Conservation (phyloP, 441 rosid species). For the Erysimum pusillum region DNA sequence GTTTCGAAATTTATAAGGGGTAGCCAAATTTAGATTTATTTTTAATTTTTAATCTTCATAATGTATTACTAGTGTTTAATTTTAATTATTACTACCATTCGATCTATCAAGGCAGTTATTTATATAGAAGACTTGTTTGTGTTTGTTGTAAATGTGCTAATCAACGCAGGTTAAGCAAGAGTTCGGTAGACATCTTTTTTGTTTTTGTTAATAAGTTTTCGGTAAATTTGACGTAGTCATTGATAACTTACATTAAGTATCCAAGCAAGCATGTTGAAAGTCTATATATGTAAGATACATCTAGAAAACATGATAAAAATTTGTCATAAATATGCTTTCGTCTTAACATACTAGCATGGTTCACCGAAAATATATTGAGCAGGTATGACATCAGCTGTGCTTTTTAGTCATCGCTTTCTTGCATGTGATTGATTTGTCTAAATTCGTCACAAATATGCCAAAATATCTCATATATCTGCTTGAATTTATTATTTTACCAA, state of each 20-base stretch:
- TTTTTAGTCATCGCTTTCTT: too few relatives aligned
- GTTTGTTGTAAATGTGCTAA: not conserved
- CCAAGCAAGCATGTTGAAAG: not conserved
- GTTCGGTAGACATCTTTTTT: too few relatives aligned
- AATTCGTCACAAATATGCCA: not conserved
- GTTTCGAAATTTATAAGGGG: too few relatives aligned
- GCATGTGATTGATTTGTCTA: not conserved
- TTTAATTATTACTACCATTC: too few relatives aligned
- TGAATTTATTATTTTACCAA: too few relatives aligned
- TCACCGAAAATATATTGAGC: too few relatives aligned
- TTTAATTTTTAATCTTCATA: too few relatives aligned
- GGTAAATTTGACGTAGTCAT: not conserved
- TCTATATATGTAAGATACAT: too few relatives aligned
- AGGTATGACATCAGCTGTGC: too few relatives aligned
- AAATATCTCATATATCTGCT: not conserved
- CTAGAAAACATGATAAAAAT: not conserved
- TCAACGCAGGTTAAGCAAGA: not conserved
- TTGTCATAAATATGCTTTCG: not conserved
- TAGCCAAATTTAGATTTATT: not conserved
- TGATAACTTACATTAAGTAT: not conserved
- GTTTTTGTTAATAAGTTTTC: too few relatives aligned
- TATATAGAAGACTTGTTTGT: conserved; percentile 4
- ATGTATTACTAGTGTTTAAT: too few relatives aligned
- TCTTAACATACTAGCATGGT: too few relatives aligned
- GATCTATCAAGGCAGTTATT: not conserved